phyloP scores from a whole-genome alignment of 2,329 filamentous ascomycete genomes.

The Pezicula rhizophila region DNA sequence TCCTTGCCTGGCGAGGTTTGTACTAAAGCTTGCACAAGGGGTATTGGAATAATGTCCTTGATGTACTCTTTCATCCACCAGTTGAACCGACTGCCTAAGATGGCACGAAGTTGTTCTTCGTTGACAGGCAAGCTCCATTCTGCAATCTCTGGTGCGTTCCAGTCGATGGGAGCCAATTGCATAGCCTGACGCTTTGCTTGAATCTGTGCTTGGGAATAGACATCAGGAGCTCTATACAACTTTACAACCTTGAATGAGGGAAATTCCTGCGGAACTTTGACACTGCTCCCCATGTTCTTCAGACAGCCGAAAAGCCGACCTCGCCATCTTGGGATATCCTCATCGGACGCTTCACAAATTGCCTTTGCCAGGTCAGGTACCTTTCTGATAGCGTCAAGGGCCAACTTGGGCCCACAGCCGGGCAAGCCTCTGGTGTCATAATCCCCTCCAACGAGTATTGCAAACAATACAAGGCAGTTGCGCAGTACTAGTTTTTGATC shows the following conservation, averaged over 20 bases:
- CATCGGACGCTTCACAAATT: constrained; percentile 1
- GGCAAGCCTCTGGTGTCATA: not conserved
- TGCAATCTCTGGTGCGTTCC: not conserved
- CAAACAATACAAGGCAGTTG: not conserved
- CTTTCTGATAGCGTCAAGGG: constrained; percentile 2
- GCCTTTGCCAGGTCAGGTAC: constrained; percentile 2
- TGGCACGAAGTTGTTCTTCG: too few relatives aligned
- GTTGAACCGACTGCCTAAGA: too few relatives aligned
- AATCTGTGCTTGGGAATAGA: not conserved
- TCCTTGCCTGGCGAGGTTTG: not conserved
- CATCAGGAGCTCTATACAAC: not conserved
- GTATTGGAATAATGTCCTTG: not conserved
- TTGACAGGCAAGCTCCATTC: too few relatives aligned
- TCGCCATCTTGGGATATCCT: not conserved
- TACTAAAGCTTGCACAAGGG: not conserved
- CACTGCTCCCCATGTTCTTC: not conserved
- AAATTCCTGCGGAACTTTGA: constrained; percentile 6
- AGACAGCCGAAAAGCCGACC: constrained; percentile 1
- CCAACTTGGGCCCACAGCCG: not conserved
- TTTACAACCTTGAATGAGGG: not conserved
- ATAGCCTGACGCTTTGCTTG: not conserved
- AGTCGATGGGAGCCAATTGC: not conserved
- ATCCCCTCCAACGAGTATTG: not conserved
- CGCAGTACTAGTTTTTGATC: not conserved
- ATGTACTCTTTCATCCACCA: not conserved